Evolutionary conservation across 495 filamentous ascomycete species (phyloP).

Genomic region (Thermothielavioides terrestris): DNA sequence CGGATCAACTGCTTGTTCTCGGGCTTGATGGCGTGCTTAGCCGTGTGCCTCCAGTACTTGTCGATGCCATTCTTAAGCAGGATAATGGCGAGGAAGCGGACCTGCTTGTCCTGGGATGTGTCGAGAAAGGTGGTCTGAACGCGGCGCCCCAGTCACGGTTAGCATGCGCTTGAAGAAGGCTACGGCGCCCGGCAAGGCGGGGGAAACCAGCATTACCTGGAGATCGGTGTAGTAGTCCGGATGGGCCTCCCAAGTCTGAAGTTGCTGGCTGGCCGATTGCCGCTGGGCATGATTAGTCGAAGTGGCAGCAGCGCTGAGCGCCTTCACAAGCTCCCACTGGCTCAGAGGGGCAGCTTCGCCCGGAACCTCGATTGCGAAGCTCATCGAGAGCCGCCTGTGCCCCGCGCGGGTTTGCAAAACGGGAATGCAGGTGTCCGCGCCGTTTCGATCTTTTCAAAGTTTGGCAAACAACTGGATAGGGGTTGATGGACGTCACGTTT

Average conservation of each 20-base stretch:
- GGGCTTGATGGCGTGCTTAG: constrained; percentile 59
- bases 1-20: constrained; percentile 70
- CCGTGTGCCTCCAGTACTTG: constrained; percentile 77
- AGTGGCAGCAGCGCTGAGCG: constrained; percentile 62
- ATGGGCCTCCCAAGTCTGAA: constrained; percentile 76
- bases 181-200: too few species aligned
- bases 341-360: constrained; percentile 46
- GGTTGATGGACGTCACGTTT: too few species aligned
- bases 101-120: constrained; percentile 58
- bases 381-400: constrained; percentile 29
- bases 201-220: constrained; percentile 53
- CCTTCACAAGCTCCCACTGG: constrained; percentile 60
- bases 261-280: constrained; percentile 71
- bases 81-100: constrained; percentile 84
- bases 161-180: background rate
- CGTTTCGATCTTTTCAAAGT: too few species aligned
- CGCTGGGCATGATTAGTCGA: constrained; percentile 68
- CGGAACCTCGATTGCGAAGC: constrained; percentile 46
- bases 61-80: constrained; percentile 94
- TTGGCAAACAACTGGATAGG: too few species aligned
- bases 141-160: background rate
- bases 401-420: background rate
- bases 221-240: constrained; percentile 67
- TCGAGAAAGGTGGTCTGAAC: constrained; percentile 68
- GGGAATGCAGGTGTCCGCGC: background rate